These are phyloP conservation scores for Solanum hybrid DNA, from an alignment of 305 asterid species.

Conservation along the genomic window DNA sequence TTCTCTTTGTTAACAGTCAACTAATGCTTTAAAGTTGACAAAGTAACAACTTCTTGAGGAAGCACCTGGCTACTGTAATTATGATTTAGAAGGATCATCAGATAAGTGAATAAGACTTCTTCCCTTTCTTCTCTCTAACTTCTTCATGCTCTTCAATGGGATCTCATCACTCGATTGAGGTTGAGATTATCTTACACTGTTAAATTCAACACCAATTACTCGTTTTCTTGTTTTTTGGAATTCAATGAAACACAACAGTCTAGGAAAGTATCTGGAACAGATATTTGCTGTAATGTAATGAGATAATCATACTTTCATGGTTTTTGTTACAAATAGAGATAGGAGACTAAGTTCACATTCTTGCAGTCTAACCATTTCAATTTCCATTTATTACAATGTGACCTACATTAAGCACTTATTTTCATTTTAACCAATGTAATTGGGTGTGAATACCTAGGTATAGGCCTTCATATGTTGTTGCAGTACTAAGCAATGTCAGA, in stretches of 20 bases:
- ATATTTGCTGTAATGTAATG: background rate
- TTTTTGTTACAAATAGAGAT: background rate
- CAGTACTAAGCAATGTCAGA: background rate
- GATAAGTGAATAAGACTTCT: background rate
- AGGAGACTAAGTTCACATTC: background rate
- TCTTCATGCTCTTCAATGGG: background rate
- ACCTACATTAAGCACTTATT: background rate
- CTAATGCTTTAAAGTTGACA: background rate
- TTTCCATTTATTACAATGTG: background rate
- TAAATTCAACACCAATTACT: background rate
- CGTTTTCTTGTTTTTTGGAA: background rate
- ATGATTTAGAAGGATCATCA: background rate
- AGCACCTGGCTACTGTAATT: background rate
- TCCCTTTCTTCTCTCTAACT: background rate
- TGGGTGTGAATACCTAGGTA: background rate
- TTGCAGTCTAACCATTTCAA: background rate
- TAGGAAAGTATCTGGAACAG: background rate
- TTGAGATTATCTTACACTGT: background rate
- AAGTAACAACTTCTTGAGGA: background rate
- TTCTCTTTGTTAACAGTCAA: background rate
- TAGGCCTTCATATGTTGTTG: background rate
- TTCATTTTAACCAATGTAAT: background rate
- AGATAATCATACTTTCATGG: background rate
- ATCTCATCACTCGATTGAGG: background rate
- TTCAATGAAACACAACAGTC: background rate